A percentile compares a stretch with the other conserved stretches of the same genome.
These are phyloP conservation scores for Plasmodium fragile DNA, from an alignment of 169 alveolate species.

Conservation along the genomic window DNA sequence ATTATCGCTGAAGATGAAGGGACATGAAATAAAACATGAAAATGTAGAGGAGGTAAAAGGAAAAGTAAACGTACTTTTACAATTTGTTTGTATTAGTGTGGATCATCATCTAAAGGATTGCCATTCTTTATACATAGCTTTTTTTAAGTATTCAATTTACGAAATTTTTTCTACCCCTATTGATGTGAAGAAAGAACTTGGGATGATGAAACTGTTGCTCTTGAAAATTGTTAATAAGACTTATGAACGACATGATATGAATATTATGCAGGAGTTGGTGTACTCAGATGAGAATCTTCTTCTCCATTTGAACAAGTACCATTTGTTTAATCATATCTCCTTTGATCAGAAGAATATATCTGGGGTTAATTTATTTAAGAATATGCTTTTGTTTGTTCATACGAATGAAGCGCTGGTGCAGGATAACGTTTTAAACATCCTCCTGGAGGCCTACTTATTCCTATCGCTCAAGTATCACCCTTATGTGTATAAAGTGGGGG, in stretches of 20 bases:
- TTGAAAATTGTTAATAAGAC: constrained; percentile 11
- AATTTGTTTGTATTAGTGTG: constrained; percentile 13
- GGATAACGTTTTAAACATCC: constrained; percentile 26
- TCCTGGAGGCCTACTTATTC: constrained; percentile 18
- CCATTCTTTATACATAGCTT: constrained; percentile 16
- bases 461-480: constrained; percentile 57
- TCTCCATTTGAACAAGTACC: neutral
- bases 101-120: neutral
- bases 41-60: constrained; percentile 6
- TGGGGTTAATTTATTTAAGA: constrained; percentile 58
- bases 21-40: neutral
- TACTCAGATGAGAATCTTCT: neutral
- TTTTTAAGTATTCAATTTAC: constrained; percentile 41
- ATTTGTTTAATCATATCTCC: constrained; percentile 31
- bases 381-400: constrained; percentile 42
- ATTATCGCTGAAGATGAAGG: constrained; percentile 33
- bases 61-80: constrained; percentile 15
- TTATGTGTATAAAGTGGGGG: constrained; percentile 15
- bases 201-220: constrained; percentile 8
- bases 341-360: constrained; percentile 26
- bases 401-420: constrained; percentile 7
- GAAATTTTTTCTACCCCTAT: constrained; percentile 18
- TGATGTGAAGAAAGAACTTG: constrained; percentile 11
- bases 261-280: constrained; percentile 16
- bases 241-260: neutral